Evolutionary conservation across 2,329 filamentous ascomycete genomes (phyloP).

Genomic region (Botrytis fragariae): DNA sequence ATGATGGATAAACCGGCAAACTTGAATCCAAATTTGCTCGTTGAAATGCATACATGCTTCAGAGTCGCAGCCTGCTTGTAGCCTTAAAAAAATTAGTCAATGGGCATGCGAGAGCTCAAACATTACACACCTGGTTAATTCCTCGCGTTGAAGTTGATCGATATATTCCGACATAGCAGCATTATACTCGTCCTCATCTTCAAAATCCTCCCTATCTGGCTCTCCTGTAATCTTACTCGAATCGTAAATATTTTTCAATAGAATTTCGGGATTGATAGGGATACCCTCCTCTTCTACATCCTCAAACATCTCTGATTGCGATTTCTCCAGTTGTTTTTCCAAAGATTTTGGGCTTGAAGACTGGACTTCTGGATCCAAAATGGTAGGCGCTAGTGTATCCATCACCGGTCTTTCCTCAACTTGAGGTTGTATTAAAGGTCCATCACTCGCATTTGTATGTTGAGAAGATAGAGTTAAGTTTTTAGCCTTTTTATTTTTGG

Average conservation of each 20-base stretch:
- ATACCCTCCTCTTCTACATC: not conserved
- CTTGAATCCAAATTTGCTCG: not conserved
- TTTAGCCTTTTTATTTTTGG: not conserved
- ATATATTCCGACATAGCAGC: constrained; percentile 3
- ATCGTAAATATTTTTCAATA: not conserved
- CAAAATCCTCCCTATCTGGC: not conserved
- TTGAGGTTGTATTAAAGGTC: not conserved
- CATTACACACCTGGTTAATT: constrained; percentile 1
- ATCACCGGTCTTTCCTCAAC: not conserved
- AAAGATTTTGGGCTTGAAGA: constrained; percentile 1
- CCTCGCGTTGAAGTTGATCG: not conserved
- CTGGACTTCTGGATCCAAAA: not conserved
- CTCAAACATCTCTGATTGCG: not conserved
- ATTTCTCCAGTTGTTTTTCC: constrained; percentile 2
- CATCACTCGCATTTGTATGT: not conserved
- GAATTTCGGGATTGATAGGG: not conserved
- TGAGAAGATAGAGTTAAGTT: not conserved
- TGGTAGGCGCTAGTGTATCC: not conserved
- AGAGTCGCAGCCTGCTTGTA: constrained; percentile 3
- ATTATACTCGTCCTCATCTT: not conserved
- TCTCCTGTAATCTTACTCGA: not conserved
- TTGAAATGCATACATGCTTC: constrained; percentile 9
- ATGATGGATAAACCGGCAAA: constrained; percentile 1
- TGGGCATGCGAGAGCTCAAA: not conserved
- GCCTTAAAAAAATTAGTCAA: constrained; percentile 8